Evolutionary conservation across 2,329 filamentous ascomycete species (phyloP).

Genomic region (Colletotrichum lupini): DNA sequence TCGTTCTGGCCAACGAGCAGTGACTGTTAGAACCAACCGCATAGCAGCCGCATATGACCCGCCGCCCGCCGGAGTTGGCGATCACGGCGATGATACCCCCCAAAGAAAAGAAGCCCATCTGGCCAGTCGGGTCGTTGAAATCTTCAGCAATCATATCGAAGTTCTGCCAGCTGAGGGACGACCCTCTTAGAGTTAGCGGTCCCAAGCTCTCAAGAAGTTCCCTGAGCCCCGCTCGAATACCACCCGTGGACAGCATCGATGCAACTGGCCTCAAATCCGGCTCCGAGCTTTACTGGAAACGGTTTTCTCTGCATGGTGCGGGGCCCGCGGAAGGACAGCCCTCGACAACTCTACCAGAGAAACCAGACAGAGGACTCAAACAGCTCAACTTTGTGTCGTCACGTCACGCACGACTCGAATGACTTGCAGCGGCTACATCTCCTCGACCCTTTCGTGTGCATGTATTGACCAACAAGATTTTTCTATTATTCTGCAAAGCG

Average conservation of each 20-base stretch:
- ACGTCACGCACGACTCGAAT: slow-evolving; percentile 29
- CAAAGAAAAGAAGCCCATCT: neutral
- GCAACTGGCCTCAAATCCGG: slow-evolving; percentile 29
- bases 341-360: slow-evolving; percentile 5
- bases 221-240: slow-evolving; percentile 24
- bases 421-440: slow-evolving; percentile 34
- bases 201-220: slow-evolving; percentile 13
- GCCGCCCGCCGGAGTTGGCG: slow-evolving; percentile 15
- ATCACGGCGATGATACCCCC: slow-evolving; percentile 20
- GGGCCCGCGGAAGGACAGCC: slow-evolving; percentile 6
- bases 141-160: slow-evolving; percentile 23
- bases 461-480: slow-evolving; percentile 18
- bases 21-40: slow-evolving; percentile 23
- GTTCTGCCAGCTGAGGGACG: slow-evolving; percentile 1
- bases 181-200: slow-evolving; percentile 2
- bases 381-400: slow-evolving; percentile 25
- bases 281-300: slow-evolving; percentile 27
- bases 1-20: slow-evolving; percentile 20
- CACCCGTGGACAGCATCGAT: slow-evolving; percentile 11
- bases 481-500: slow-evolving; percentile 8
- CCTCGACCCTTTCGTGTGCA: slow-evolving; percentile 13
- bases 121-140: slow-evolving; percentile 25
- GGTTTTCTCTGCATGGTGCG: slow-evolving; percentile 27
- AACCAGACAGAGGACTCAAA: slow-evolving; percentile 5
- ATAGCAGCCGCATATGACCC: slow-evolving; percentile 33